Conservation (phyloP, 495 filamentous ascomycete genomes). For the Elasticomyces elasticus region DNA sequence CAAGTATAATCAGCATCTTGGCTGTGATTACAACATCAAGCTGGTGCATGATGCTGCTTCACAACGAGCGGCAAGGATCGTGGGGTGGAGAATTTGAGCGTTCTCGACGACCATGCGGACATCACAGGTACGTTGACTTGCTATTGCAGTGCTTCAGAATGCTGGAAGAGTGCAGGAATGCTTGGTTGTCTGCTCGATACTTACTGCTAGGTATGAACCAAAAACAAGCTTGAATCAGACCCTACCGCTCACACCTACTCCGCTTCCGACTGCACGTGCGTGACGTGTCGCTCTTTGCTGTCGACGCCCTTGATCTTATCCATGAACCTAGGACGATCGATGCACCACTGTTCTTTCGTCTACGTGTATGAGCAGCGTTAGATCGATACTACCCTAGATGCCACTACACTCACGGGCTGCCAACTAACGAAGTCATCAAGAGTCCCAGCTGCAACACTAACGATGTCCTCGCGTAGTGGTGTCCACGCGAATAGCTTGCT, state of each 20-base stretch:
- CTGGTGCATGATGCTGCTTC: constrained; percentile 1
- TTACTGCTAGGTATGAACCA: too few relatives aligned
- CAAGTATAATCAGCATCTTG: constrained; percentile 10
- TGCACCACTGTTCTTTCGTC: constrained; percentile 11
- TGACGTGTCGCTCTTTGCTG: not conserved
- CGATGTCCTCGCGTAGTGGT: not conserved
- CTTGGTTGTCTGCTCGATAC: too few relatives aligned
- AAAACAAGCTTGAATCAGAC: too few relatives aligned
- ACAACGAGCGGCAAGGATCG: constrained; percentile 1
- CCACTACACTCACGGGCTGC: constrained; percentile 1
- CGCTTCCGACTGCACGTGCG: constrained; percentile 1
- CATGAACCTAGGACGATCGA: constrained; percentile 3
- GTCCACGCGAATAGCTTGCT: constrained; percentile 9
- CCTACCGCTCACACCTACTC: constrained; percentile 7
- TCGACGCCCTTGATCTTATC: constrained; percentile 13
- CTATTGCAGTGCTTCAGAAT: too few relatives aligned
- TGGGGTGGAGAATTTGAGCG: too few relatives aligned
- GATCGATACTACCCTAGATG: not conserved
- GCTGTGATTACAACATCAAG: constrained; percentile 15
- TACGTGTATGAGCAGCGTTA: not conserved
- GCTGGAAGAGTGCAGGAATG: too few relatives aligned
- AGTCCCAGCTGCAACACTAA: constrained; percentile 8
- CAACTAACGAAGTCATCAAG: constrained; percentile 12
- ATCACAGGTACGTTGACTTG: too few relatives aligned
- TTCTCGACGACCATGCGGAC: too few relatives aligned